Conservation (phyloP, 78 protist species). For the Dictyostelium intermedium region DNA sequence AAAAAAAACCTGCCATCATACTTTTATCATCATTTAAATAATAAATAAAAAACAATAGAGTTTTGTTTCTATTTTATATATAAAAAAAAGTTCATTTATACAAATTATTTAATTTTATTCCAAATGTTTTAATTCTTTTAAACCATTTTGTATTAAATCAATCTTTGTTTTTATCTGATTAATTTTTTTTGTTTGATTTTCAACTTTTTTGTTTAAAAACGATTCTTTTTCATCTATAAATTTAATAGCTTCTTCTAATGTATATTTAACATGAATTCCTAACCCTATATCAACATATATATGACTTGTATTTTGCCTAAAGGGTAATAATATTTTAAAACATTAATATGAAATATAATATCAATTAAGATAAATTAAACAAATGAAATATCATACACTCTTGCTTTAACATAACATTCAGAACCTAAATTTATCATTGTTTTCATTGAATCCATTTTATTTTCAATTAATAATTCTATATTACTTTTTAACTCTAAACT, state of each 20-base stretch:
- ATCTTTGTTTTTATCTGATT: slow-evolving; percentile 29
- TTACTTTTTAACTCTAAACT: slow-evolving; percentile 80
- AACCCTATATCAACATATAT: slow-evolving; percentile 75
- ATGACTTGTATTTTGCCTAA: slow-evolving; percentile 50
- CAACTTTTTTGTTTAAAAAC: slow-evolving; percentile 26
- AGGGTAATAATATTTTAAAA: not conserved
- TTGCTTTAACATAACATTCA: slow-evolving; percentile 81
- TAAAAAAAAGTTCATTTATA: not conserved
- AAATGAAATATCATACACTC: slow-evolving; percentile 18
- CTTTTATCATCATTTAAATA: not conserved
- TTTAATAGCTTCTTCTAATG: slow-evolving; percentile 56
- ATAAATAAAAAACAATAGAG: not conserved
- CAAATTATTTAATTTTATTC: not conserved
- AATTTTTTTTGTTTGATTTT: slow-evolving; percentile 26
- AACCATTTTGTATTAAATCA: slow-evolving; percentile 52
- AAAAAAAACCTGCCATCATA: not conserved
- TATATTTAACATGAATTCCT: slow-evolving; percentile 53
- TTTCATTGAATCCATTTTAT: slow-evolving; percentile 60
- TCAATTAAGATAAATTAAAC: not conserved
- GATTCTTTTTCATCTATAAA: slow-evolving; percentile 47
- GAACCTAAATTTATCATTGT: slow-evolving; percentile 81
- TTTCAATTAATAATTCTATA: slow-evolving; percentile 53
- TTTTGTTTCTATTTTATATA: not conserved
- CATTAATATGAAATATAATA: not conserved
- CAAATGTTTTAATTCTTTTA: slow-evolving; percentile 17